Evolutionary conservation across 2,329 filamentous ascomycete species (phyloP), one percentile per base, ranked within the genome.

Genomic region (Clarireedia homoeocarpa): DNA sequence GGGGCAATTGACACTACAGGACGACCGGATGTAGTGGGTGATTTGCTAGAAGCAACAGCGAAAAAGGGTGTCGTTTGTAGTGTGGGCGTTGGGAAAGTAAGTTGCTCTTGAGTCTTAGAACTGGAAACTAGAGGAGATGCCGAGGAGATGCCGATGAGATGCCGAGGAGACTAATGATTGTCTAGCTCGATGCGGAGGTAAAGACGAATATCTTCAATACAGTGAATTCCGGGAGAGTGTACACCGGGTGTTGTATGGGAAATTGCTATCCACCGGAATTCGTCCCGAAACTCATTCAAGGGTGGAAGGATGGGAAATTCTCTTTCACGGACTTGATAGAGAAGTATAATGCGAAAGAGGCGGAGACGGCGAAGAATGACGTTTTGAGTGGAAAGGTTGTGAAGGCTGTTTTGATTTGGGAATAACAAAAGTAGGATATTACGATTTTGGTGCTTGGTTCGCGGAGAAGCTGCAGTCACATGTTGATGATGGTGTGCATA

Each of bases 251-350:
- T 40, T 61, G 58, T 6, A 63, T 62, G 60, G 62, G 62, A 27
- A 63, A 57, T 44, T 59, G 60, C 15, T 63, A 63, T 42, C 61
- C 62, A 5, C 61, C 60, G 10, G 62, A 63, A 20, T 64, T 64
- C 42, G 52, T 63, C 12, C 61, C 60, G 1, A 56, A 53, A 53
- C 48, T 63, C 14, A 53, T 60, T 1, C 51, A 53, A 17, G 61
- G 55, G 7, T 63, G 60, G 61, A 49, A 60, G 20, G 53, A 51
- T 1, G 61, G 60, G 12, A 55, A 56, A 5, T 63, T 63, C 26
- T 60, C 62, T 3, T 64, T 63, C 30, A 61, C 61, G 10, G 61
- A 63, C 38, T 36, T 63, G 44, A 56, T 62, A 5, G 59, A 44
- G 46, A 58, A 48, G 10, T 64, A 63, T 26, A 23, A 51, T 2